Evolutionary conservation across 495 filamentous ascomycete genomes (phyloP), one percentile per base, ranked within the genome.

Genomic region (Xylaria nigripes): DNA sequence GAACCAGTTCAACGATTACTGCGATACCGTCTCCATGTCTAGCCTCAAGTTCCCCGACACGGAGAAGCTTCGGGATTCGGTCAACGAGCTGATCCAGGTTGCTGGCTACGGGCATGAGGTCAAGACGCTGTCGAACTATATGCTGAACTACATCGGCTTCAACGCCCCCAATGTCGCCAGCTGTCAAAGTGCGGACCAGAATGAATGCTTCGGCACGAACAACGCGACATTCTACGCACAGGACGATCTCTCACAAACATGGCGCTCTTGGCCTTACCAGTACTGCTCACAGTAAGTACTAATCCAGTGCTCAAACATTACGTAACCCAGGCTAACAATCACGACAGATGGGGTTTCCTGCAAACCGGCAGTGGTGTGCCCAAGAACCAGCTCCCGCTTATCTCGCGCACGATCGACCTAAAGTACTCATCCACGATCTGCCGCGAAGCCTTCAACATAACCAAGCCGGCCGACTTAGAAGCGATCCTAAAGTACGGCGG

Each of bases 401-500:
- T 89, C 51, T 87, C 84, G 7, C 81, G 85, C 7, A 73, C 76
- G 1, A 72, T 86, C 53, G 73, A 78, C 59, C 53, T 87, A 0
- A 64, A 75, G 10, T 86, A 79, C 63, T 54, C 69, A 4, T 71
- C 74, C 6, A 21, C 72, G 2, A 68, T 80, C 57, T 89, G 86
- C 72, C 58, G 65, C 2, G 62, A 73, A 9, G 76, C 77, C 3
- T 90, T 86, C 77, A 81, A 82, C 64, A 80, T 89, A 62, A 78
- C 72, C 10, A 64, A 64, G 1, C 74, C 76, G 0, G 71, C 86
- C 0, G 64, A 86, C 48, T 66, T 80, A 0, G 67, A 76, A 3
- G 63, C 70, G 13, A 81, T 87, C 66, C 88, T 89, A 67, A 76
- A 81, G 54, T 79, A 85, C 63, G 86, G 86, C 32, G 84, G 82